Conservation (phyloP, 2,329 filamentous ascomycete species). For the Hypoxylon sp. region DNA sequence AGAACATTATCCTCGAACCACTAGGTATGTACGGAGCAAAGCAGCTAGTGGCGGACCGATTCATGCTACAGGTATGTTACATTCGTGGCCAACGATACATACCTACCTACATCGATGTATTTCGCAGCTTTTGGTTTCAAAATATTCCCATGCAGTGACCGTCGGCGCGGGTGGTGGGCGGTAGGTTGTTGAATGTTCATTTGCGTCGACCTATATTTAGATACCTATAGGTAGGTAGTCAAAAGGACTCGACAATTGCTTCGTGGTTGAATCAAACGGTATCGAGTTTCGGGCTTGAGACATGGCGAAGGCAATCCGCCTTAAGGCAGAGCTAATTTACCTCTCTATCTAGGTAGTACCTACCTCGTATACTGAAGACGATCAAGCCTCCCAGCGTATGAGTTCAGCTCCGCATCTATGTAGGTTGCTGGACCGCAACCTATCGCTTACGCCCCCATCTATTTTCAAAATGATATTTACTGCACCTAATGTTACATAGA, state of each 20-base stretch:
- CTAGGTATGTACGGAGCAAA: conserved; percentile 1
- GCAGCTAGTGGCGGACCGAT: conserved; percentile 25
- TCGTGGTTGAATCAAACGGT: no score
- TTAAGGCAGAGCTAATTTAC: no score
- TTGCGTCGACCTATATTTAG: neutral
- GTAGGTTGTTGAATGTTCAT: neutral
- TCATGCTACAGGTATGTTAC: conserved; percentile 21
- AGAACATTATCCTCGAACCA: neutral
- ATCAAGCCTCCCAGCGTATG: neutral
- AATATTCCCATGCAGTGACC: neutral
- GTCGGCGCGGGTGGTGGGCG: conserved; percentile 14
- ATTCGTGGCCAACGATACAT: conserved; percentile 6
- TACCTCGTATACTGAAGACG: neutral
- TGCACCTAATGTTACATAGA: conserved; percentile 7
- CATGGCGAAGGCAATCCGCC: no score
- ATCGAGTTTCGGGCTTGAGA: no score
- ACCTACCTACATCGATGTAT: no score
- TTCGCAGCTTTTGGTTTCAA: neutral
- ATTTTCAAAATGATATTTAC: conserved; percentile 2
- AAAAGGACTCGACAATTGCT: neutral
- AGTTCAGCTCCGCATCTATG: conserved; percentile 6
- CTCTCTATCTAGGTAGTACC: neutral
- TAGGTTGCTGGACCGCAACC: neutral
- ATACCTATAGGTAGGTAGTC: neutral
- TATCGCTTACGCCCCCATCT: conserved; percentile 16